phyloP scores from a whole-genome alignment of 768 basidiomycete species.

The Lyophyllum semitale region DNA sequence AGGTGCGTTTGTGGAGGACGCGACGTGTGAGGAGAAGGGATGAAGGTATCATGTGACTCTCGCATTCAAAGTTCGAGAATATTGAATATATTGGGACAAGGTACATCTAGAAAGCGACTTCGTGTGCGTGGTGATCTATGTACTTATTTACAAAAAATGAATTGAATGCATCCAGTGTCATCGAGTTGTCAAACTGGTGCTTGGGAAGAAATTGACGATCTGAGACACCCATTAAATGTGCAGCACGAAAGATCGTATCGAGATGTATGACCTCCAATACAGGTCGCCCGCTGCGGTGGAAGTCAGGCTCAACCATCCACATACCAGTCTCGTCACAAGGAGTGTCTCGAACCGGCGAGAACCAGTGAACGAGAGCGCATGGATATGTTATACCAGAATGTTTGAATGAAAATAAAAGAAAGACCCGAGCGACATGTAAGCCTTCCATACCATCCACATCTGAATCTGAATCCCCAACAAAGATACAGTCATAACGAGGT shows the following conservation, averaged over 20 bases:
- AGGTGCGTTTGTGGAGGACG: no score
- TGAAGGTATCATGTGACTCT: no score
- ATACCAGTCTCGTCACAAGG: constrained; percentile 20
- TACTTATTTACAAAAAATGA: neutral
- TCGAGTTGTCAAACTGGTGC: neutral
- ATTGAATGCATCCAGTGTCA: constrained; percentile 25
- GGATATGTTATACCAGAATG: neutral
- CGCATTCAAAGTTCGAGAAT: no score
- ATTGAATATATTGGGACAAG: no score
- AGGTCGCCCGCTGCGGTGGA: neutral
- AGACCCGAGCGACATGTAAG: constrained; percentile 3
- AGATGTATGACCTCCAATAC: constrained; percentile 23
- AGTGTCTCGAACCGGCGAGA: constrained; percentile 15
- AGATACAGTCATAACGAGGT: constrained; percentile 21
- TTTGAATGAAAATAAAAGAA: neutral
- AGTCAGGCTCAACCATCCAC: constrained; percentile 34
- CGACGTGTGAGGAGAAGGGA: no score
- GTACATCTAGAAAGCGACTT: neutral
- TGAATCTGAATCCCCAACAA: neutral
- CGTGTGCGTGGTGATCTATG: neutral
- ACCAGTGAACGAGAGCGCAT: constrained; percentile 28
- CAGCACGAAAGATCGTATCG: constrained; percentile 27
- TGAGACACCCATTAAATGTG: constrained; percentile 30
- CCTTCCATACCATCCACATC: neutral
- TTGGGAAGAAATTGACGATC: constrained; percentile 19